Percentiles rank a stretch among this genome's conserved stretches.
Conservation (phyloP, 768 basidiomycete species). For the Chalciporus piperatus region DNA sequence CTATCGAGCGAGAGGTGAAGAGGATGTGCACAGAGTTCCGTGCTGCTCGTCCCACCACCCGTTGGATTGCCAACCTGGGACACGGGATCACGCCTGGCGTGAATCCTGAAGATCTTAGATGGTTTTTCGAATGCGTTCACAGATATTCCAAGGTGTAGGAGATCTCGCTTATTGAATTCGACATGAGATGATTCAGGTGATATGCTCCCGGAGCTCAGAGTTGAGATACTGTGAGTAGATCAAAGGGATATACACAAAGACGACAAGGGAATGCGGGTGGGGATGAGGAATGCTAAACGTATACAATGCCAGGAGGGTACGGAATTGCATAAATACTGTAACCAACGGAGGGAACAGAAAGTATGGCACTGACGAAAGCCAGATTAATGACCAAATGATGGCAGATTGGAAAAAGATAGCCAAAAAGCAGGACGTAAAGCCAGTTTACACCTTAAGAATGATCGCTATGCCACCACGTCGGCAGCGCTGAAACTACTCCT, state of each 20-base stretch:
- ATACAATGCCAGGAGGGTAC: slow-evolving; percentile 26
- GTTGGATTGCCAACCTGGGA: slow-evolving; percentile 97
- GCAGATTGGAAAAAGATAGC: slow-evolving; percentile 1
- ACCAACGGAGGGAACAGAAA: slow-evolving; percentile 8
- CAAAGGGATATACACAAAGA: slow-evolving; percentile 18
- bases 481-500: slow-evolving; percentile 87
- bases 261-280: slow-evolving; percentile 11
- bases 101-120: slow-evolving; percentile 87
- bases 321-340: slow-evolving; percentile 34
- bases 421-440: slow-evolving; percentile 13
- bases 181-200: not conserved
- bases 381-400: slow-evolving; percentile 4
- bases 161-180: not conserved
- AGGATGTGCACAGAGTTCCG: slow-evolving; percentile 79
- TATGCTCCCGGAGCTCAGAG: not conserved
- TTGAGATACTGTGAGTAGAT: slow-evolving; percentile 9
- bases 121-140: slow-evolving; percentile 89
- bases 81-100: slow-evolving; percentile 97
- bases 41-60: slow-evolving; percentile 45
- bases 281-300: slow-evolving; percentile 23
- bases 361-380: not conserved
- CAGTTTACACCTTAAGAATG: slow-evolving; percentile 1
- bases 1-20: slow-evolving; percentile 84
- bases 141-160: slow-evolving; percentile 57
- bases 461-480: slow-evolving; percentile 70